Conservation (phyloP, 345 rosid genomes). For the Iberis pinnata region DNA sequence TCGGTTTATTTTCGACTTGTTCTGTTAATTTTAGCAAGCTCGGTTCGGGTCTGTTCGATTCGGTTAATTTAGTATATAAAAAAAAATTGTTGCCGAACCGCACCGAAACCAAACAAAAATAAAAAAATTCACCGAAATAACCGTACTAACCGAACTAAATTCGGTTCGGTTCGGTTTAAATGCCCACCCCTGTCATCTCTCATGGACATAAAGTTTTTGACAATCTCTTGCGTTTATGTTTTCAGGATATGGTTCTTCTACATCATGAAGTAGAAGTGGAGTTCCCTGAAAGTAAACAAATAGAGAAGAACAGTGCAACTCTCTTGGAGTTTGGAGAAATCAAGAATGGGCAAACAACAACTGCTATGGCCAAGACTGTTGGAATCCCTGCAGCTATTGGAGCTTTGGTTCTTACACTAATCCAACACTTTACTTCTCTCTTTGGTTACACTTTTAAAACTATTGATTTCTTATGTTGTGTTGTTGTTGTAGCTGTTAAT, state of each 20-base stretch:
- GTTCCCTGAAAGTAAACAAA: slow-evolving; percentile 44
- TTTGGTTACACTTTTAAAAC: background rate
- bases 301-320: slow-evolving; percentile 61
- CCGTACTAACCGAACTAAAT: no score
- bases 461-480: slow-evolving; percentile 3
- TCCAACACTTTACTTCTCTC: background rate
- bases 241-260: slow-evolving; percentile 92
- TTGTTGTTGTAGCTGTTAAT: slow-evolving; percentile 63
- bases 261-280: slow-evolving; percentile 84
- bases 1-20: no score
- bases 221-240: slow-evolving; percentile 12
- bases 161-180: no score
- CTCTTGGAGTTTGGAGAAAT: slow-evolving; percentile 67
- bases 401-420: slow-evolving; percentile 53
- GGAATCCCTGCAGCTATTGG: slow-evolving; percentile 87
- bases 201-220: background rate
- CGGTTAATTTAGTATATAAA: no score
- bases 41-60: no score
- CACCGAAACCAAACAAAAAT: no score
- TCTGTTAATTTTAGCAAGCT: no score
- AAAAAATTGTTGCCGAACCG: no score
- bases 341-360: slow-evolving; percentile 47
- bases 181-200: no score
- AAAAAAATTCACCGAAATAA: no score
- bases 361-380: slow-evolving; percentile 90